phyloP scores from a whole-genome alignment of 2,329 filamentous ascomycete species.

The Alternaria rosae region DNA sequence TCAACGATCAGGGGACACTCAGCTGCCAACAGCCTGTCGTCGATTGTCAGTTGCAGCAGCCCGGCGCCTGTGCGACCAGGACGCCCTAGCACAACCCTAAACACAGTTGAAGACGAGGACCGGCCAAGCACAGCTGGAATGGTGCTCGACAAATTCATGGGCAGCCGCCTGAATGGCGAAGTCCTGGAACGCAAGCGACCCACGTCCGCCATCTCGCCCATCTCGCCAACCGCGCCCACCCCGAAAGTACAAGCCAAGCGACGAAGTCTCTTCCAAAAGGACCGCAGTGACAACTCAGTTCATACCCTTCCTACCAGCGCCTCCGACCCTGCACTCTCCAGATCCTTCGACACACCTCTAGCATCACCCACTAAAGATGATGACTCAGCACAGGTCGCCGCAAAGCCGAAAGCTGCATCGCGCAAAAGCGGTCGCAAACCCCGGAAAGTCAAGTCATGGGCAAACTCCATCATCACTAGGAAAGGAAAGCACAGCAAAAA shows the following conservation, averaged over 20 bases:
- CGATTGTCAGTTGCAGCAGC: constrained; percentile 69
- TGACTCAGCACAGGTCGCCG: constrained; percentile 46
- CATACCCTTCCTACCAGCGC: constrained; percentile 39
- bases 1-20: constrained; percentile 75
- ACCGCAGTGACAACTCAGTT: constrained; percentile 54
- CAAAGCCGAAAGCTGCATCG: constrained; percentile 51
- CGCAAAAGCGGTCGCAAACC: constrained; percentile 64
- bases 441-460: constrained; percentile 80
- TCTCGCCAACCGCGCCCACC: constrained; percentile 12
- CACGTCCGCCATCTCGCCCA: constrained; percentile 45
- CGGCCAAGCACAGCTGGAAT: constrained; percentile 75
- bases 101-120: constrained; percentile 52
- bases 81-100: constrained; percentile 42
- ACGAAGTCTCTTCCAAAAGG: constrained; percentile 57
- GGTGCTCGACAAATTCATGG: constrained; percentile 62
- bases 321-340: constrained; percentile 47
- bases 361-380: constrained; percentile 37
- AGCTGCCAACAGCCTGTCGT: constrained; percentile 80
- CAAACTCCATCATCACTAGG: constrained; percentile 70
- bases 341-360: constrained; percentile 34
- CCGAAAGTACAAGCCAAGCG: constrained; percentile 39
- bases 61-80: constrained; percentile 54
- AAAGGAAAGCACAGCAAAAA: constrained; percentile 63
- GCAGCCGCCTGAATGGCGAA: constrained; percentile 33
- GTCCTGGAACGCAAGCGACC: constrained; percentile 43